These are phyloP conservation scores for Solanum bulbocastanum DNA, from an alignment of 257 asterid species.

Conservation along the genomic window DNA sequence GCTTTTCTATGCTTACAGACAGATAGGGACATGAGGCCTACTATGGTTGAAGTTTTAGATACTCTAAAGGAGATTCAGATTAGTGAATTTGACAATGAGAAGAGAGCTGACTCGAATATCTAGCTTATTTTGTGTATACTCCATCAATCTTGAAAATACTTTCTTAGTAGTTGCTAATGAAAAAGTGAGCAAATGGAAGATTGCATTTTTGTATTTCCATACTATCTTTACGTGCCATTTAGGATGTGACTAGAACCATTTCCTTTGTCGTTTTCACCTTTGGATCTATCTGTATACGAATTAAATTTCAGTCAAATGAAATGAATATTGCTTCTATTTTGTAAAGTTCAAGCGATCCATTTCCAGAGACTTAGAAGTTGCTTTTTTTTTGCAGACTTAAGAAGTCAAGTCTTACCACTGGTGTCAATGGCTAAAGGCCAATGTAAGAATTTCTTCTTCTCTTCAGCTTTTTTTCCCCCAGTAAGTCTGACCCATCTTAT, in stretches of 20 bases:
- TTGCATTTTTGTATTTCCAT: neutral
- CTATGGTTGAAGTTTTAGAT: neutral
- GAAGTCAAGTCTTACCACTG: neutral
- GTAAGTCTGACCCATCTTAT: neutral
- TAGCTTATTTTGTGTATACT: neutral
- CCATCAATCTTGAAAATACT: neutral
- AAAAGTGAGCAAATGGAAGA: neutral
- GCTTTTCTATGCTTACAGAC: slow-evolving; percentile 2
- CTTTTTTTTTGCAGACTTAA: neutral
- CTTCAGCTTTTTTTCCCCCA: neutral
- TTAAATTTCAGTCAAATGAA: neutral
- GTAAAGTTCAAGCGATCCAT: neutral
- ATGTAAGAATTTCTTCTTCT: neutral
- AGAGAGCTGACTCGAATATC: neutral
- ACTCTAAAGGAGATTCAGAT: neutral
- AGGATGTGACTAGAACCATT: neutral
- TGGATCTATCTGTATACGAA: neutral
- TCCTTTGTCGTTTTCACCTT: neutral
- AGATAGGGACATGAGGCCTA: neutral
- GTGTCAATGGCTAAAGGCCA: neutral
- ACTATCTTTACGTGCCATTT: neutral
- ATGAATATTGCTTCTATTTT: neutral
- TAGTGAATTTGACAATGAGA: neutral
- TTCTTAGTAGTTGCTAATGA: neutral
- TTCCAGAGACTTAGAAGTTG: neutral